A percentile compares a stretch with the other conserved stretches of the same genome.
Conservation (phyloP, 768 basidiomycete genomes). For the Clitopilus hobsonii region DNA sequence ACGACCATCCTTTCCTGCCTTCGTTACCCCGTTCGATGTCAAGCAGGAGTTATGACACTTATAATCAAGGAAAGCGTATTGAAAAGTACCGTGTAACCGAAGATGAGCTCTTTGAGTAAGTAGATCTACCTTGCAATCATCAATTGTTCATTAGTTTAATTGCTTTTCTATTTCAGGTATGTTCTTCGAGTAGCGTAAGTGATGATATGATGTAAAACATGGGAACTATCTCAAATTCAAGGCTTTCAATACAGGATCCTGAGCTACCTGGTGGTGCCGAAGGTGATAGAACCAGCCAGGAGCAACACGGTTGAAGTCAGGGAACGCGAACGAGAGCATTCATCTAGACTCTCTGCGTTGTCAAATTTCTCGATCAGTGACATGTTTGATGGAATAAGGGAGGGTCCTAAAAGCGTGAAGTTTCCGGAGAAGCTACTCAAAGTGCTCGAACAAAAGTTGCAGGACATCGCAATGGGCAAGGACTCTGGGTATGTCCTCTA, state of each 20-base stretch:
- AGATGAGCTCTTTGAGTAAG: slow-evolving; percentile 82
- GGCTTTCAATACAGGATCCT: slow-evolving; percentile 45
- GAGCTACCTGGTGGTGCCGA: slow-evolving; percentile 65
- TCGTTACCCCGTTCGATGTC: slow-evolving; percentile 1
- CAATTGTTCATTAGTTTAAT: slow-evolving; percentile 9
- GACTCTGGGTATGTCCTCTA: slow-evolving; percentile 69
- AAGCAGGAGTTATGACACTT: slow-evolving; percentile 2
- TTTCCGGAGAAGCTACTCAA: slow-evolving; percentile 94
- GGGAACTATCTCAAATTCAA: neutral
- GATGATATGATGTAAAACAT: neutral
- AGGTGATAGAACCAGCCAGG: slow-evolving; percentile 28
- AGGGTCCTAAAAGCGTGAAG: slow-evolving; percentile 80
- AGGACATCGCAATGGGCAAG: slow-evolving; percentile 91
- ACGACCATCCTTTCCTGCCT: neutral
- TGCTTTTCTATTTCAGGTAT: slow-evolving; percentile 45
- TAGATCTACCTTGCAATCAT: slow-evolving; percentile 9
- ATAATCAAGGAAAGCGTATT: neutral
- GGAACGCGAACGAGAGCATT: slow-evolving; percentile 67
- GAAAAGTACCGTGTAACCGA: slow-evolving; percentile 51
- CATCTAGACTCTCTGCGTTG: slow-evolving; percentile 66
- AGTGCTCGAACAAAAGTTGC: slow-evolving; percentile 83
- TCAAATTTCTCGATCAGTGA: slow-evolving; percentile 67
- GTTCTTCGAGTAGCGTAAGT: slow-evolving; percentile 79
- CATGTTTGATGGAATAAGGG: slow-evolving; percentile 73
- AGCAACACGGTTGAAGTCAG: slow-evolving; percentile 32